Conservation (phyloP, 1,284 basidiomycete genomes). For the Boletus smithii region DNA sequence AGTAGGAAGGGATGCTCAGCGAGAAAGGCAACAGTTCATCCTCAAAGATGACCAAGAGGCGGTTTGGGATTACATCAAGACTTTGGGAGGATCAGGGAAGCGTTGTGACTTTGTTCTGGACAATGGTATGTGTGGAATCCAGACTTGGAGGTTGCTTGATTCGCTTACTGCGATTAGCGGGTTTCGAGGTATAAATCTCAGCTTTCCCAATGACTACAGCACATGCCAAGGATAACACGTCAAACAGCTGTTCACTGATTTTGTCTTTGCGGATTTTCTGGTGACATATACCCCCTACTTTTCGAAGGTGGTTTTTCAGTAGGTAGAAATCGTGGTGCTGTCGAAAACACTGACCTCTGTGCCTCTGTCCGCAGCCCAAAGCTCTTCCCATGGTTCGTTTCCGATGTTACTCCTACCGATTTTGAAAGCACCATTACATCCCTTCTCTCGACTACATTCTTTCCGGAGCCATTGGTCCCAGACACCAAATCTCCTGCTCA, state of each 20-base stretch:
- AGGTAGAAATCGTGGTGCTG: constrained; percentile 29
- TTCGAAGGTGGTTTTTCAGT: constrained; percentile 86
- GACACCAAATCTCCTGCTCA: constrained; percentile 33
- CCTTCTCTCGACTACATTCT: constrained; percentile 61
- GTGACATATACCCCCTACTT: constrained; percentile 84
- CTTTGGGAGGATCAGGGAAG: constrained; percentile 37
- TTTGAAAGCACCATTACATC: constrained; percentile 54
- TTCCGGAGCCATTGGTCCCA: constrained; percentile 34
- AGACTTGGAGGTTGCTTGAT: constrained; percentile 13
- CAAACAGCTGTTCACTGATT: constrained; percentile 84
- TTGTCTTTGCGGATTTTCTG: constrained; percentile 93
- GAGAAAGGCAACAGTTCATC: constrained; percentile 73
- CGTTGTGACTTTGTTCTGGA: constrained; percentile 90
- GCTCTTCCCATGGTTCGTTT: constrained; percentile 91
- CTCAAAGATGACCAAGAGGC: constrained; percentile 79
- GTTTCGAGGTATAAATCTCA: constrained; percentile 61
- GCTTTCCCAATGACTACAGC: background rate
- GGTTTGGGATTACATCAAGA: constrained; percentile 74
- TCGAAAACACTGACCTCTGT: constrained; percentile 14
- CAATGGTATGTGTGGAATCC: constrained; percentile 56
- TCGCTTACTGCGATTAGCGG: constrained; percentile 48
- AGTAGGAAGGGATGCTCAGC: constrained; percentile 75
- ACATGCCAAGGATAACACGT: constrained; percentile 1
- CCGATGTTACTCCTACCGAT: constrained; percentile 82
- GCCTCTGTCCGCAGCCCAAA: no score